Conservation (phyloP, 106 monocot species). For the Vanilla planifolia region DNA sequence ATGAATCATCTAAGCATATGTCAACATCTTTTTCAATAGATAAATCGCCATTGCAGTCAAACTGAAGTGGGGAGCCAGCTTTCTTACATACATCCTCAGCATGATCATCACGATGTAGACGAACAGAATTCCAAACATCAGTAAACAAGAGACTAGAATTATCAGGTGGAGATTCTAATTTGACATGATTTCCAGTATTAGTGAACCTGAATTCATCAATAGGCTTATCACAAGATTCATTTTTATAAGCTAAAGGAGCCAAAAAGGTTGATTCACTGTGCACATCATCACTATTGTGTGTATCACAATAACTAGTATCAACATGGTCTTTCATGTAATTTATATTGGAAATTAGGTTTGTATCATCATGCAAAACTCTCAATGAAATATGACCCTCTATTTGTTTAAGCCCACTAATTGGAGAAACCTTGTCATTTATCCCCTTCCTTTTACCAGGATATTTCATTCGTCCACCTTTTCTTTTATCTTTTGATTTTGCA, state of each 20-base stretch:
- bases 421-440: constrained; percentile 8
- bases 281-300: background rate
- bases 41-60: constrained; percentile 9
- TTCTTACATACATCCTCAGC: constrained; percentile 7
- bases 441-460: constrained; percentile 12
- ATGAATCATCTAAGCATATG: constrained; percentile 14
- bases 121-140: constrained; percentile 5
- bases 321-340: background rate
- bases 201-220: constrained; percentile 5
- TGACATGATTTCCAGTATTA: background rate
- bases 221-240: constrained; percentile 1
- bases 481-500: constrained; percentile 17
- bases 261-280: constrained; percentile 1
- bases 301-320: constrained; percentile 11
- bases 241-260: background rate
- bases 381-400: constrained; percentile 17
- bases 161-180: constrained; percentile 1
- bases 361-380: constrained; percentile 25
- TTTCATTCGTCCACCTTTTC: constrained; percentile 20
- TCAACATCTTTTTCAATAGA: constrained; percentile 11
- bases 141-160: background rate
- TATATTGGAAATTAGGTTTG: constrained; percentile 4
- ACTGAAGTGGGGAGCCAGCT: background rate
- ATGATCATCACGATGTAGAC: constrained; percentile 8
- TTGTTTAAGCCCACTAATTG: background rate